Percentiles rank a stretch among this genome's conserved stretches.
Conservation (phyloP, 202 grass and related monocot genomes). For the Carex arenaria region DNA sequence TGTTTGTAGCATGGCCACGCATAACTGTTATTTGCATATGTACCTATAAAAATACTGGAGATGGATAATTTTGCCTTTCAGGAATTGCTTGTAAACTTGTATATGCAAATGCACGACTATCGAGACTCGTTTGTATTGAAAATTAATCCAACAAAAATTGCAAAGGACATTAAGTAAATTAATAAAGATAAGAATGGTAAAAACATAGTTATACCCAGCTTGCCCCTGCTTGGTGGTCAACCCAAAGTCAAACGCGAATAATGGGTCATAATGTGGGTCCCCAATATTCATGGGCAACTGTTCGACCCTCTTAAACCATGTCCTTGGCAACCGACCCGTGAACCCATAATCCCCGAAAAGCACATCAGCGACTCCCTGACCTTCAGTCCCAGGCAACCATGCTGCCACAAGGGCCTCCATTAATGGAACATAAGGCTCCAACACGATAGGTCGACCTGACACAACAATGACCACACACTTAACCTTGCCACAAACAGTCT, state of each 20-base stretch:
- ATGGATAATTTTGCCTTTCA: not conserved
- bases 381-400: constrained; percentile 87
- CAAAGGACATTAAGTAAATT: not conserved
- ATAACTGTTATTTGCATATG: not conserved
- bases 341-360: constrained; percentile 85
- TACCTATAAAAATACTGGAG: not conserved
- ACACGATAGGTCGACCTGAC: constrained; percentile 68
- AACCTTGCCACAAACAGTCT: constrained; percentile 53
- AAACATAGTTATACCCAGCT: constrained; percentile 39
- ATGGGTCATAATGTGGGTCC: constrained; percentile 70
- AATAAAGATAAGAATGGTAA: not conserved
- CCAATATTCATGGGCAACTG: constrained; percentile 86
- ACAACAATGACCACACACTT: constrained; percentile 78
- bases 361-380: constrained; percentile 76
- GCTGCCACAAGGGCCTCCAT: constrained; percentile 90
- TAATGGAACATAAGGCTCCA: constrained; percentile 64
- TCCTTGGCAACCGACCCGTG: constrained; percentile 60
- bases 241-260: constrained; percentile 80
- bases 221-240: constrained; percentile 48
- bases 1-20: not conserved
- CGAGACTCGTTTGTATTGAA: not conserved
- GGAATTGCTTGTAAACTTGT: not conserved
- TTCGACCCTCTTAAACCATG: constrained; percentile 81
- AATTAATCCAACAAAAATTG: not conserved
- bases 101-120: not conserved